phyloP scores from a whole-genome alignment of 176 grass and related monocot species.

The Triticum turgidum region DNA sequence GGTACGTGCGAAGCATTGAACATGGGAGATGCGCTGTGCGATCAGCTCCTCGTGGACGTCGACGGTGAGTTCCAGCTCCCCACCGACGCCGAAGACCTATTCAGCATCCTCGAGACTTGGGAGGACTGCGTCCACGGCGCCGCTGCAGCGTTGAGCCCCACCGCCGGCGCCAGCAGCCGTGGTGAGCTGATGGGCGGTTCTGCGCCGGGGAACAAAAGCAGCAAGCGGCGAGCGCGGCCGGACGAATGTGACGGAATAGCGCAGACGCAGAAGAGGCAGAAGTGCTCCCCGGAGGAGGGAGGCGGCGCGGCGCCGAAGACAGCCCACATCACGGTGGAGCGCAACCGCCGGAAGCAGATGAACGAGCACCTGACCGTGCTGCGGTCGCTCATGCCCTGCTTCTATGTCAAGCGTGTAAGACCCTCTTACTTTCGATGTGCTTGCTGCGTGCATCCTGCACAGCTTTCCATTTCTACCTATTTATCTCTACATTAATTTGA shows the following conservation, averaged over 20 bases:
- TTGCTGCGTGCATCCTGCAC: background rate
- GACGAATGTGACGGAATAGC: background rate
- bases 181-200: background rate
- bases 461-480: background rate
- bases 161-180: background rate
- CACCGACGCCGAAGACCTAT: constrained; percentile 48
- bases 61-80: constrained; percentile 30
- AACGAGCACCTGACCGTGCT: constrained; percentile 72
- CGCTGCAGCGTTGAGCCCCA: background rate
- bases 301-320: constrained; percentile 23
- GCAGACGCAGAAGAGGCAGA: constrained; percentile 36
- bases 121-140: constrained; percentile 45
- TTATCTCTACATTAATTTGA: background rate
- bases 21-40: constrained; percentile 50
- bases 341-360: constrained; percentile 85
- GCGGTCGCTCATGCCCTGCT: constrained; percentile 71
- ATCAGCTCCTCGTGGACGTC: constrained; percentile 44
- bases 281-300: background rate
- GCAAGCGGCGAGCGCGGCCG: background rate
- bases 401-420: constrained; percentile 82
- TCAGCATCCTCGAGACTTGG: constrained; percentile 69
- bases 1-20: background rate
- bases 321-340: constrained; percentile 76
- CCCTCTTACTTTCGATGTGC: background rate
- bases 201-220: background rate